Conservation (phyloP, 108 stramenopile species). For the Fragilaria radians region DNA sequence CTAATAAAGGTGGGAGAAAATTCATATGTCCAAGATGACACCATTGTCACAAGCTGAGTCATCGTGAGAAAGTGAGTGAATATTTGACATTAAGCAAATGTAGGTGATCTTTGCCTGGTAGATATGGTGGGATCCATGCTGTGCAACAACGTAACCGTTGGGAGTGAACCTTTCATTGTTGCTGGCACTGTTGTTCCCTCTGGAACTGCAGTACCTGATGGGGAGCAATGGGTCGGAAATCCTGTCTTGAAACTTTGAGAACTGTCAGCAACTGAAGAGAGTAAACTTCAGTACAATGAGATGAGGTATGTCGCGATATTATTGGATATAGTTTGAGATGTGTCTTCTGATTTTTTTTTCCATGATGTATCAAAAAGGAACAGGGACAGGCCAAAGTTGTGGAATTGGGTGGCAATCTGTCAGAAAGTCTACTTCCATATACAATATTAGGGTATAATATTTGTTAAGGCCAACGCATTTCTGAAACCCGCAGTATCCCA, state of each 20-base stretch:
- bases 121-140: constrained; percentile 79
- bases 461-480: too few relatives aligned
- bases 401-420: constrained; percentile 65
- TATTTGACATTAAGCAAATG: constrained; percentile 75
- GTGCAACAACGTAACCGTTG: constrained; percentile 49
- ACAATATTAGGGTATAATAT: not conserved
- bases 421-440: constrained; percentile 15
- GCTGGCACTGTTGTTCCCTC: constrained; percentile 70
- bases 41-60: constrained; percentile 54
- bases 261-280: constrained; percentile 57
- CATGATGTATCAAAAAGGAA: constrained; percentile 63
- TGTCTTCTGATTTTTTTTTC: not conserved
- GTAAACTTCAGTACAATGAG: constrained; percentile 63
- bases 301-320: constrained; percentile 18
- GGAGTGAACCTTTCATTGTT: constrained; percentile 65
- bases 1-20: constrained; percentile 78
- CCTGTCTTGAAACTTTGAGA: constrained; percentile 80
- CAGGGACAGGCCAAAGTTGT: constrained; percentile 50
- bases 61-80: constrained; percentile 81
- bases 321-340: not conserved
- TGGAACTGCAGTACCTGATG: constrained; percentile 43
- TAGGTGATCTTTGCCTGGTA: constrained; percentile 76
- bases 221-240: constrained; percentile 83
- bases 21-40: constrained; percentile 83
- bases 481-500: too few relatives aligned